Percentiles rank a stretch among this genome's conserved stretches.
Evolutionary conservation across 257 asterid genomes (phyloP).

Genomic region (Solanum ahanhuiri): DNA sequence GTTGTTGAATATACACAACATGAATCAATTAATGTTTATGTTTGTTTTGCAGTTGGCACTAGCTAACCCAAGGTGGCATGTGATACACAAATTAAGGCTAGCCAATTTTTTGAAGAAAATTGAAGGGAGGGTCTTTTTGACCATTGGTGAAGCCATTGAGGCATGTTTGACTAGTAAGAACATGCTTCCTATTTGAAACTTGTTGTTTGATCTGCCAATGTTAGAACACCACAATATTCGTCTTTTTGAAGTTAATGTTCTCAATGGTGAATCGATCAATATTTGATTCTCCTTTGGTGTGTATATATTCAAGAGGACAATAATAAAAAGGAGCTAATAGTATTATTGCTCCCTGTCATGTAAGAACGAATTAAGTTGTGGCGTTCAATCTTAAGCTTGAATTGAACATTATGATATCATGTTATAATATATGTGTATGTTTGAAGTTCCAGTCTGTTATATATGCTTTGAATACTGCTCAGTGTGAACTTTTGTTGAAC

Average conservation of each 20-base stretch:
- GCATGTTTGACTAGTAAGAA: conserved; percentile 8
- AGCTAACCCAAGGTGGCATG: conserved; percentile 31
- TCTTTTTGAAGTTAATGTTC: neutral
- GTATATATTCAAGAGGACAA: neutral
- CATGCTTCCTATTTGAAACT: neutral
- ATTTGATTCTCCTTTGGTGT: neutral
- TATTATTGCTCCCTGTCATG: neutral
- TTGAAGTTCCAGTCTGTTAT: neutral
- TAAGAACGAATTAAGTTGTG: neutral
- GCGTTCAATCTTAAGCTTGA: neutral
- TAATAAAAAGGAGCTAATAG: neutral
- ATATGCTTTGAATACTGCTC: neutral
- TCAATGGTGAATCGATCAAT: neutral
- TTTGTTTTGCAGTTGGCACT: conserved; percentile 19
- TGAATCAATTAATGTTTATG: neutral
- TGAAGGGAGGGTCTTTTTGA: conserved; percentile 17
- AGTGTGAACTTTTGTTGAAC: neutral
- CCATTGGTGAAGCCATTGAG: conserved; percentile 30
- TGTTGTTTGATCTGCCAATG: neutral
- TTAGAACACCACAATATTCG: neutral
- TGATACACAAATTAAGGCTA: conserved; percentile 24
- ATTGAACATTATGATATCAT: neutral
- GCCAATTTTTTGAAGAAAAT: conserved; percentile 15
- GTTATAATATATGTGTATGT: neutral
- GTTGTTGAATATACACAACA: neutral